A percentile compares a stretch with the other conserved stretches of the same genome.
These are phyloP conservation scores for Chaetoscypha palmicola DNA, from an alignment of 2,329 filamentous ascomycete species.

Conservation along the genomic window DNA sequence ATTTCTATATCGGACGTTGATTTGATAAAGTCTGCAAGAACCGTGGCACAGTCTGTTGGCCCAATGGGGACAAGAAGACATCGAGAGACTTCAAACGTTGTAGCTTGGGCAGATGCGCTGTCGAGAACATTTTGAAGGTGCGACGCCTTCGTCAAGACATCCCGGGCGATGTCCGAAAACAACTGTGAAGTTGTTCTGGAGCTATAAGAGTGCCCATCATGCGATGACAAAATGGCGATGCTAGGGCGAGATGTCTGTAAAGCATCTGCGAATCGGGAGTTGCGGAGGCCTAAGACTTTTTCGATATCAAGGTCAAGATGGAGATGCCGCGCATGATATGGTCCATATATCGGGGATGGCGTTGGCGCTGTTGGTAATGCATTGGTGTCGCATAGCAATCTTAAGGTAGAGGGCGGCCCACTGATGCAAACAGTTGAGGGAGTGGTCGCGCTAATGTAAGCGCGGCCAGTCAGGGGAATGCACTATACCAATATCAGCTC, in stretches of 20 bases:
- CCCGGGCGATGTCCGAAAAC: background rate
- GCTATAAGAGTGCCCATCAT: background rate
- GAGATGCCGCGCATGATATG: conserved; percentile 51
- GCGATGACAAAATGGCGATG: background rate
- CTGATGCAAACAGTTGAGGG: conserved; percentile 45
- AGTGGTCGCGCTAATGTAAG: conserved; percentile 49
- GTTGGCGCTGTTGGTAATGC: conserved; percentile 37
- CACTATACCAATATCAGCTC: conserved; percentile 28
- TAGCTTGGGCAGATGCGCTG: background rate
- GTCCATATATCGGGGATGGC: conserved; percentile 48
- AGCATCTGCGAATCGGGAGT: conserved; percentile 21
- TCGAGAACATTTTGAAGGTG: conserved; percentile 4
- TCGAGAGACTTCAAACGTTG: background rate
- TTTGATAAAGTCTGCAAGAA: background rate
- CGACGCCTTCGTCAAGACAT: conserved; percentile 1
- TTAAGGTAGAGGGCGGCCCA: conserved; percentile 45
- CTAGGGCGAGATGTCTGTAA: background rate
- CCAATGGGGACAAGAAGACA: conserved; percentile 6
- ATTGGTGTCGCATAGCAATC: conserved; percentile 36
- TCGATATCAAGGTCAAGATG: conserved; percentile 38
- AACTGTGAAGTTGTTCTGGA: background rate
- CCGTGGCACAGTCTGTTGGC: conserved; percentile 1
- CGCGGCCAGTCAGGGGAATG: conserved; percentile 38
- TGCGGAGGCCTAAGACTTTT: conserved; percentile 39
- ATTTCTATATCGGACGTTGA: background rate